Conservation (phyloP, 2,329 filamentous ascomycete species). For the Neofusicoccum sp. region DNA sequence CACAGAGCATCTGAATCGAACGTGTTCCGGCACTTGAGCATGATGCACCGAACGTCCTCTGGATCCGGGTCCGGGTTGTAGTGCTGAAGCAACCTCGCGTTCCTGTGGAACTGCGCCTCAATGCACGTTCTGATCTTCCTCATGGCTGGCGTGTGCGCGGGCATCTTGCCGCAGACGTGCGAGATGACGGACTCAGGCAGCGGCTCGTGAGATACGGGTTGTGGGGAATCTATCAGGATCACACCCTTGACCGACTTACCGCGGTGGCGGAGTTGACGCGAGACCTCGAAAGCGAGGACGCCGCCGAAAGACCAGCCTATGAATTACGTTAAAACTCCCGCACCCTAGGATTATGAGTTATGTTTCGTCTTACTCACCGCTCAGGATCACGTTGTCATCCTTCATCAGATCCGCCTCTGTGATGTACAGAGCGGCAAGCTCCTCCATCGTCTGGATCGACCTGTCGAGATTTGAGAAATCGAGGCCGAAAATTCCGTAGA, state of each 20-base stretch:
- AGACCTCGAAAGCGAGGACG: conserved; percentile 19
- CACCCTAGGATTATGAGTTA: neutral
- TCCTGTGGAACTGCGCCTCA: conserved; percentile 8
- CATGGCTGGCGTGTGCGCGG: neutral
- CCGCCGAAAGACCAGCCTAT: conserved; percentile 21
- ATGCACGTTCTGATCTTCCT: neutral
- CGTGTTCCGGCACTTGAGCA: conserved; percentile 23
- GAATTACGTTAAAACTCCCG: too few relatives aligned
- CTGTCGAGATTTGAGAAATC: conserved; percentile 22
- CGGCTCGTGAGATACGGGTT: conserved; percentile 14
- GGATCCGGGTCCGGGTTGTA: neutral
- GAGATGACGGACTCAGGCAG: conserved; percentile 15
- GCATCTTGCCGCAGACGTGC: neutral
- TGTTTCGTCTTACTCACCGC: neutral
- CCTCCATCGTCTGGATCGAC: neutral
- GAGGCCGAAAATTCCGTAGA: conserved; percentile 24
- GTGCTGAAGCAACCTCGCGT: conserved; percentile 5
- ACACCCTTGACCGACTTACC: conserved; percentile 4
- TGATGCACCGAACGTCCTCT: conserved; percentile 20
- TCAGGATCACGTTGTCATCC: neutral
- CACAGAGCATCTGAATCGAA: conserved; percentile 25
- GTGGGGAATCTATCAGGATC: conserved; percentile 19
- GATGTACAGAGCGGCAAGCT: neutral
- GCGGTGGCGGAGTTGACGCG: neutral
- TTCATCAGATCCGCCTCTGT: neutral